Evolutionary conservation across 306 rosid genomes (phyloP), one percentile per base, ranked within the genome.

Genomic region (Prunus kanzakura): DNA sequence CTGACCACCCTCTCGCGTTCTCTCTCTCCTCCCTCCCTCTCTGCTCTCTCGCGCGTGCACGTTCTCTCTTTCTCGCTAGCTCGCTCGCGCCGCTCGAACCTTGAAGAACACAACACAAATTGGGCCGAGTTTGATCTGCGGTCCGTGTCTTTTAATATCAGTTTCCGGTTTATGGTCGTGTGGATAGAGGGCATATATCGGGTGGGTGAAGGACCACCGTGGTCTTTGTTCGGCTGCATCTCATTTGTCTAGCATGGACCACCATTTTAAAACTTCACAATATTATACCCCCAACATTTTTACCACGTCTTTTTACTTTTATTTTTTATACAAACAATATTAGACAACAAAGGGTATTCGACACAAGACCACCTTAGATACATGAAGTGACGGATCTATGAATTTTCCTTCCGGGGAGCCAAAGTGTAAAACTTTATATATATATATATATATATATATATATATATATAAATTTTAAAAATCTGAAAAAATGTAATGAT

Each of bases 1-100:
- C 80, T 74, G 87, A 84, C 74, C 83, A 73, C 77, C 81, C 82
- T 11, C 69, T 41, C 73, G 25, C 49, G 49, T 23, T 1, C 32
- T 35, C 47, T 25, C 78, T 47, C 63, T 2, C 54, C 16, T 19
- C 51, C 19, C 45, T 3, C n/a, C 15, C 41, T 20, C 76, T 27
- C 60, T 3, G 29, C 23, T 14, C 45, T 65, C 22, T 64, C 32
- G 29, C 78, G 13, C 67, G 61, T 52, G 41, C 72, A 12, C 60
- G 46, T 63, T 20, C 45, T 54, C 67, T 13, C 22, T 45, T 22
- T 19, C 73, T 55, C 73, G 20, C 66, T 71, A 41, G 32, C 54
- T 45, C 35, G 20, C 69, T 64, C 61, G 13, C 23, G 25, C 29
- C 51, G 38, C 54, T 57, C 55, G 76, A 22, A 57, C 25, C 35